Evolutionary conservation across 2,329 filamentous ascomycete genomes (phyloP).

Genomic region (Claviceps spartinae): DNA sequence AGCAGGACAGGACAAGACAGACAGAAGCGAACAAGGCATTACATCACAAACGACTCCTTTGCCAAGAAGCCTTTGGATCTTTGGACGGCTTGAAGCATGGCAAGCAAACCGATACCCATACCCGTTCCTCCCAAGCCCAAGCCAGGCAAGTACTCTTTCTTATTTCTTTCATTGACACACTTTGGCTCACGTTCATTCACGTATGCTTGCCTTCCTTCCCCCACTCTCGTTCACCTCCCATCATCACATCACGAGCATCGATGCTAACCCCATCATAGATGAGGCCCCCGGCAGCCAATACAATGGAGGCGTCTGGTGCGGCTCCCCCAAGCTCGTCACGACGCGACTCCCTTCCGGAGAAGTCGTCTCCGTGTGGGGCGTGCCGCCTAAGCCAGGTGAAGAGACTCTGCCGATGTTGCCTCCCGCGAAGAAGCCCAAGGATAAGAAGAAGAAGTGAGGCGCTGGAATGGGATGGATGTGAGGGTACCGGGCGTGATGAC

Average conservation of each 20-base stretch:
- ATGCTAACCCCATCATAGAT: not conserved
- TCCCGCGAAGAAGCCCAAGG: not conserved
- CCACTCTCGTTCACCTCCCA: not conserved
- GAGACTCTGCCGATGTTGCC: not conserved
- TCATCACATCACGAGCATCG: not conserved
- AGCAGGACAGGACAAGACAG: too few relatives aligned
- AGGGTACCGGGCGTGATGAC: not conserved
- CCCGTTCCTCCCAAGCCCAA: too few relatives aligned
- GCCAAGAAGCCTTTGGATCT: too few relatives aligned
- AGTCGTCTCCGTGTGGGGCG: slow-evolving; percentile 6
- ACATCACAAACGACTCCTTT: too few relatives aligned
- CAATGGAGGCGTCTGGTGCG: slow-evolving; percentile 7
- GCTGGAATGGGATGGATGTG: too few relatives aligned
- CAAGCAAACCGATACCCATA: too few relatives aligned
- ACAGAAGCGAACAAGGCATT: too few relatives aligned
- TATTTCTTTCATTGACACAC: too few relatives aligned
- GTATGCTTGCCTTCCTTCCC: too few relatives aligned
- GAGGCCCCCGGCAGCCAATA: slow-evolving; percentile 5
- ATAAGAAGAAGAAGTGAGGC: not conserved
- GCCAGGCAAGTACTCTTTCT: too few relatives aligned
- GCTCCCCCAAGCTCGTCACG: slow-evolving; percentile 6
- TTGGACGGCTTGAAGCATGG: too few relatives aligned
- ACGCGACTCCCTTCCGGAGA: not conserved
- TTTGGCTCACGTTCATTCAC: too few relatives aligned
- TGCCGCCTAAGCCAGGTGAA: slow-evolving; percentile 4